Conservation (phyloP, 139 green algal genomes). For the Haematococcus lacustris region DNA sequence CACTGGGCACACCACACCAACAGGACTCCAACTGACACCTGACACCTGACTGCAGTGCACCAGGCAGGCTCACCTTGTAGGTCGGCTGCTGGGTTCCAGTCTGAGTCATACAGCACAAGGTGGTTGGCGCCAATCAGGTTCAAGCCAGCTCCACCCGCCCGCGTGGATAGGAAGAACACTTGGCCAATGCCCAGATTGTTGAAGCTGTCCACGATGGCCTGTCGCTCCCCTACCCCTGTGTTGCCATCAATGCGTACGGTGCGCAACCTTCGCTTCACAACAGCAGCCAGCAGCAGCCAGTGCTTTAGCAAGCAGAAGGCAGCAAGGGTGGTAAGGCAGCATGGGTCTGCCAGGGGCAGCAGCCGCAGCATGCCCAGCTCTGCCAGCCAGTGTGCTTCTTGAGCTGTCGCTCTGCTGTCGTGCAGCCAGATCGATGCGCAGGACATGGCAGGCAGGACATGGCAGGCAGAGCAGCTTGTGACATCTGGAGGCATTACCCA, state of each 20-base stretch:
- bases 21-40: neutral
- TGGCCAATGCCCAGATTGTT: conserved; percentile 54
- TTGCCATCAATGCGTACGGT: conserved; percentile 69
- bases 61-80: no score
- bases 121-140: conserved; percentile 79
- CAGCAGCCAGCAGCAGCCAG: neutral
- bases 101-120: conserved; percentile 59
- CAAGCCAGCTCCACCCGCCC: conserved; percentile 78
- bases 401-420: no score
- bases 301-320: no score
- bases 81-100: conserved; percentile 54
- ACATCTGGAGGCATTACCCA: conserved; percentile 4
- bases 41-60: no score
- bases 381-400: no score
- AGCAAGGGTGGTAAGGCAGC: no score
- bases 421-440: neutral
- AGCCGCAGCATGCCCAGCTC: no score
- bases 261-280: conserved; percentile 7
- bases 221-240: conserved; percentile 49
- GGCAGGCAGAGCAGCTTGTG: neutral
- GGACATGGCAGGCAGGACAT: neutral
- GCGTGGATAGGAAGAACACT: conserved; percentile 81
- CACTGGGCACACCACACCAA: neutral
- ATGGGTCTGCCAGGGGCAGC: no score
- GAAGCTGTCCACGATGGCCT: conserved; percentile 71